These are phyloP conservation scores for Cytospora chrysosperma DNA, from an alignment of 2,329 filamentous ascomycete genomes.

Conservation along the genomic window DNA sequence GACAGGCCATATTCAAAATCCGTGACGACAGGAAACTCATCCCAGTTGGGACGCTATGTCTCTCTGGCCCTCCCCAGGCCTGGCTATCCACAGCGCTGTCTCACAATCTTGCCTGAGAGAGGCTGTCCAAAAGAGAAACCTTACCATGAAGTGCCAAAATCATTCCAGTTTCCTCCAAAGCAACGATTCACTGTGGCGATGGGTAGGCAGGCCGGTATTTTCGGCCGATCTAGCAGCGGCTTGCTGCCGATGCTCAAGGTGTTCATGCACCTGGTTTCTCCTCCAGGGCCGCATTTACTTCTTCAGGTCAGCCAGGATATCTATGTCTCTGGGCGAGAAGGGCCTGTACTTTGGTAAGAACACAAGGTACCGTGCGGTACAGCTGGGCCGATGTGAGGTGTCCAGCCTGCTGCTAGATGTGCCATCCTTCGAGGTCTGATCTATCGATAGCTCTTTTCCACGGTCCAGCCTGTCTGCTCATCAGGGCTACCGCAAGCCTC, in stretches of 20 bases:
- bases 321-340: conserved; percentile 6
- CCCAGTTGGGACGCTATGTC: neutral
- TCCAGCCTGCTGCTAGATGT: conserved; percentile 4
- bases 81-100: conserved; percentile 17
- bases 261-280: conserved; percentile 17
- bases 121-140: conserved; percentile 3
- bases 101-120: conserved; percentile 17
- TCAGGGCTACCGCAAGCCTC: conserved; percentile 14
- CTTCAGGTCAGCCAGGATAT: conserved; percentile 8
- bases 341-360: conserved; percentile 13
- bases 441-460: conserved; percentile 17
- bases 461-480: conserved; percentile 8
- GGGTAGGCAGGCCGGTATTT: neutral
- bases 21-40: neutral
- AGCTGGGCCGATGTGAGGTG: conserved; percentile 6
- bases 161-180: conserved; percentile 21
- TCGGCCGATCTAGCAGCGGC: conserved; percentile 13
- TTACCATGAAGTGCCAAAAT: conserved; percentile 15
- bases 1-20: neutral
- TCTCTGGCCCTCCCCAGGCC: conserved; percentile 7
- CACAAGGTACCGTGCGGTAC: neutral
- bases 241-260: neutral
- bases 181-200: conserved; percentile 12
- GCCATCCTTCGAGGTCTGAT: conserved; percentile 2
- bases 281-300: conserved; percentile 13